Conservation (phyloP, 176 grass and related monocot species). For the Musa troglodytarum region DNA sequence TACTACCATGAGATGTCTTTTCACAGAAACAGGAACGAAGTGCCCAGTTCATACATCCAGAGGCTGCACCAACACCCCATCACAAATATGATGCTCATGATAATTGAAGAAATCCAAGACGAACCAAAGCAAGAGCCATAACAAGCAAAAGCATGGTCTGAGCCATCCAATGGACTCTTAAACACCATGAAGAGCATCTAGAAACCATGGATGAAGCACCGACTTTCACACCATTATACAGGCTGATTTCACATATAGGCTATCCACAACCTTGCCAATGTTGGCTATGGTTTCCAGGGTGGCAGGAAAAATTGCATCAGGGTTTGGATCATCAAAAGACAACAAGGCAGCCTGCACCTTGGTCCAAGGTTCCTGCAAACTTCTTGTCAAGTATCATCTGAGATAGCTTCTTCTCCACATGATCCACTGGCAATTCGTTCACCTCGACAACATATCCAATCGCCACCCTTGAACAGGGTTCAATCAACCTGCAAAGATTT, state of each 20-base stretch:
- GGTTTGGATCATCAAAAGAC: slow-evolving; percentile 64
- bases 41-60: no score
- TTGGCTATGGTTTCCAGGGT: slow-evolving; percentile 39
- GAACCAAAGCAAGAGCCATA: no score
- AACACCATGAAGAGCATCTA: no score
- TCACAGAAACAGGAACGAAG: no score
- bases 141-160: no score
- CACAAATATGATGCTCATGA: no score
- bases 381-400: slow-evolving; percentile 91
- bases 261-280: slow-evolving; percentile 68
- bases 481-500: slow-evolving; percentile 79
- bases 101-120: no score
- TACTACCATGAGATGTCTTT: no score
- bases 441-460: slow-evolving; percentile 55
- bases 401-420: slow-evolving; percentile 76
- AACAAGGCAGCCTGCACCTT: slow-evolving; percentile 71
- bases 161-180: no score
- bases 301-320: slow-evolving; percentile 70
- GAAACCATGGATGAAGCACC: no score
- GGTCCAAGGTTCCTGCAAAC: slow-evolving; percentile 65
- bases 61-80: no score
- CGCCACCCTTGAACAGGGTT: slow-evolving; percentile 67
- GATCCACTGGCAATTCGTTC: slow-evolving; percentile 53
- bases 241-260: slow-evolving; percentile 70
- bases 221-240: slow-evolving; percentile 55